Conservation (phyloP, 495 filamentous ascomycete species). For the Neurospora sublineolata region DNA sequence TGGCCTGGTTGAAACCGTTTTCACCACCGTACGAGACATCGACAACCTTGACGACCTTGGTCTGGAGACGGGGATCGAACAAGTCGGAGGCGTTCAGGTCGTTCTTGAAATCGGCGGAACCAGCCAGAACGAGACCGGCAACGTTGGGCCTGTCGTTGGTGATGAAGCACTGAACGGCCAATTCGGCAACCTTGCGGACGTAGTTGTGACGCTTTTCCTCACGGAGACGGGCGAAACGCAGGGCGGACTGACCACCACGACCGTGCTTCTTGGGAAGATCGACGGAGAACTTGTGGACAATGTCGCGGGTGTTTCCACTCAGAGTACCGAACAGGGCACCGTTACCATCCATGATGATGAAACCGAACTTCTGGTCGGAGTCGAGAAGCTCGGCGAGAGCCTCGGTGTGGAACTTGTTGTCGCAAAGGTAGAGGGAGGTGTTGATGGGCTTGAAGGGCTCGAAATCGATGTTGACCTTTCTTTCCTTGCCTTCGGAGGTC, state of each 20-base stretch:
- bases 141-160: slow-evolving; percentile 97
- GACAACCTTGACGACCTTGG: slow-evolving; percentile 97
- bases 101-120: slow-evolving; percentile 99
- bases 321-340: slow-evolving; percentile 93
- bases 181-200: slow-evolving; percentile 93
- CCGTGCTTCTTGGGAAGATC: slow-evolving; percentile 99
- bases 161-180: slow-evolving; percentile 97
- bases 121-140: slow-evolving; percentile 83
- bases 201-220: slow-evolving; percentile 99
- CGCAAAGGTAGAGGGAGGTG: slow-evolving; percentile 95
- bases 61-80: slow-evolving; percentile 82
- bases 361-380: slow-evolving; percentile 97
- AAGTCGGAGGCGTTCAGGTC: slow-evolving; percentile 95
- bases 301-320: slow-evolving; percentile 89
- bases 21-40: slow-evolving; percentile 98
- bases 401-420: slow-evolving; percentile 99
- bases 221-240: slow-evolving; percentile 98
- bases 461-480: slow-evolving; percentile 99
- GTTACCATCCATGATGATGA: slow-evolving; percentile 99
- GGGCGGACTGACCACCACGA: slow-evolving; percentile 95
- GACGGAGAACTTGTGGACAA: slow-evolving; percentile 95
- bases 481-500: slow-evolving; percentile 93
- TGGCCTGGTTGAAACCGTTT: slow-evolving; percentile 99
- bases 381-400: slow-evolving; percentile 91
- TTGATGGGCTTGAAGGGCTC: slow-evolving; percentile 99